A percentile compares a stretch with the other conserved stretches of the same genome.
These are phyloP conservation scores for Syncephalastrum racemosum DNA, from an alignment of 371 early-diverging fungal species.

Conservation along the genomic window DNA sequence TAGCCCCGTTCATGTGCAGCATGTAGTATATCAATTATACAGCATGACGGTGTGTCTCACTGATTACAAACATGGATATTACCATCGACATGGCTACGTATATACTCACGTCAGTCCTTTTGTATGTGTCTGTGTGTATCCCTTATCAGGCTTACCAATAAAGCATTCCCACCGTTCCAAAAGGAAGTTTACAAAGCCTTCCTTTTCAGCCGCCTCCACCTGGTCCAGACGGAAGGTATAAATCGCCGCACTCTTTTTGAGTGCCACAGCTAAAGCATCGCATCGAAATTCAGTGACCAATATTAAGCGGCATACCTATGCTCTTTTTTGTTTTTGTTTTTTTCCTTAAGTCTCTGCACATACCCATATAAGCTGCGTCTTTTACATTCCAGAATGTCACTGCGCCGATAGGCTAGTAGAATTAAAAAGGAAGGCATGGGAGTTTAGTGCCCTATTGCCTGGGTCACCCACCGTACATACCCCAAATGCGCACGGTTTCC, in stretches of 20 bases:
- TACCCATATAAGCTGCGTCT: constrained; percentile 12
- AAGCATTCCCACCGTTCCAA: constrained; percentile 9
- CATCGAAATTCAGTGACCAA: neutral
- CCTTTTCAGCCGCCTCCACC: constrained; percentile 2
- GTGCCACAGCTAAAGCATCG: constrained; percentile 4
- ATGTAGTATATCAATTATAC: constrained; percentile 1
- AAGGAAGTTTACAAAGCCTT: constrained; percentile 8
- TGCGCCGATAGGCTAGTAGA: constrained; percentile 8
- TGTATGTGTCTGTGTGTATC: too few relatives aligned
- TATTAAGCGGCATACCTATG: neutral
- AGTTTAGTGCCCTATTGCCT: too few relatives aligned
- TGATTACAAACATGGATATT: constrained; percentile 16
- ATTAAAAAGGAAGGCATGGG: too few relatives aligned
- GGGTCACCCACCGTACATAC: too few relatives aligned
- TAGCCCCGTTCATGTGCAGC: constrained; percentile 4
- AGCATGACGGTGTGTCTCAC: constrained; percentile 16
- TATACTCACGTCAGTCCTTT: neutral
- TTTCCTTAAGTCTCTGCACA: neutral
- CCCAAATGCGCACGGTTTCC: too few relatives aligned
- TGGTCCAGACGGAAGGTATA: constrained; percentile 9
- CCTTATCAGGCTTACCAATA: too few relatives aligned
- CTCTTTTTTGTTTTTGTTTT: neutral
- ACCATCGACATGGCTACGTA: constrained; percentile 20
- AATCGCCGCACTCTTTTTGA: constrained; percentile 9
- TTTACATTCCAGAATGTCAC: constrained; percentile 7